Evolutionary conservation across 176 grass and related monocot genomes (phyloP).

Genomic region (Triticum monococcum): DNA sequence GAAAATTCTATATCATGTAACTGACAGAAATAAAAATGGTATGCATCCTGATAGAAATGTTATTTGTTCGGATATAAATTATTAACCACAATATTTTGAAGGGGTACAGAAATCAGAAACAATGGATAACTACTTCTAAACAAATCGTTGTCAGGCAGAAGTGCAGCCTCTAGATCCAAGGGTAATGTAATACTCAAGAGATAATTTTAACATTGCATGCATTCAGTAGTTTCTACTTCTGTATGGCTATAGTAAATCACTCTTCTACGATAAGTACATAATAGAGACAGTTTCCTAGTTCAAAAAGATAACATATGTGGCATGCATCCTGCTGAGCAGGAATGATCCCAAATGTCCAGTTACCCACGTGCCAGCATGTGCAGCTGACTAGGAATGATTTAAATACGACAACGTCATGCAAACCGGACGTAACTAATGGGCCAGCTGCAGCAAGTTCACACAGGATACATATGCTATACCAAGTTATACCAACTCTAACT

Average conservation of each 20-base stretch:
- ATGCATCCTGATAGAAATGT: background rate
- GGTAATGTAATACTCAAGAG: background rate
- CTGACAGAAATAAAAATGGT: background rate
- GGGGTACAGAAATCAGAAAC: background rate
- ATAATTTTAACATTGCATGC: background rate
- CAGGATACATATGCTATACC: background rate
- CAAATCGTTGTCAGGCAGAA: slow-evolving; percentile 4
- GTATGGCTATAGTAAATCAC: background rate
- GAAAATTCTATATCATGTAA: slow-evolving; percentile 18
- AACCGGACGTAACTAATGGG: background rate
- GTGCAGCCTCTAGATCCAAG: background rate
- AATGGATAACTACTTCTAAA: background rate
- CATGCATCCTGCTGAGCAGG: background rate
- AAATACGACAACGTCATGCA: background rate
- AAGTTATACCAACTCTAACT: background rate
- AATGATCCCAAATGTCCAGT: background rate
- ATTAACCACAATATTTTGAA: background rate
- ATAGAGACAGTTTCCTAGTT: background rate
- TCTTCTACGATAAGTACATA: background rate
- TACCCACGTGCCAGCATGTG: background rate
- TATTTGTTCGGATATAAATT: background rate
- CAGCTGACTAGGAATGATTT: background rate
- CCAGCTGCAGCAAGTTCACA: background rate
- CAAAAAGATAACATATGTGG: background rate
- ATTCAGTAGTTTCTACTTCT: background rate